Evolutionary conservation across 331 rosid species (phyloP).

Genomic region (Quercus lobata): DNA sequence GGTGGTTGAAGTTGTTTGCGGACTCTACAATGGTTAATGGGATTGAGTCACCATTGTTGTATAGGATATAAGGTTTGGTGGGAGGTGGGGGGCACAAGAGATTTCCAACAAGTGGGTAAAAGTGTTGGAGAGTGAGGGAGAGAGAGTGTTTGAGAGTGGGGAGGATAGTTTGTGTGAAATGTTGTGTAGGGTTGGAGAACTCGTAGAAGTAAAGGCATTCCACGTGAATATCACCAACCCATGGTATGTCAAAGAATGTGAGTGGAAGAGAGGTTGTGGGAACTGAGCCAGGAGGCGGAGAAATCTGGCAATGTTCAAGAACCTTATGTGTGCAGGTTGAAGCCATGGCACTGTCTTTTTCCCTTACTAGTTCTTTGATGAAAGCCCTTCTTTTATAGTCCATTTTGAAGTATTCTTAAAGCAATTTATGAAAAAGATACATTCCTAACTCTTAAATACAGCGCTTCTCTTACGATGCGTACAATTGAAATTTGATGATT

Average conservation of each 20-base stretch:
- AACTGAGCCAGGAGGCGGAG: constrained; percentile 43
- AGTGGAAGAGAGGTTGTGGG: constrained; percentile 38
- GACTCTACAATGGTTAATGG: constrained; percentile 33
- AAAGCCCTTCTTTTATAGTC: too few relatives aligned
- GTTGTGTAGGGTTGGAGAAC: constrained; percentile 27
- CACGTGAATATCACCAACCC: constrained; percentile 12
- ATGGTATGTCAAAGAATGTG: constrained; percentile 29
- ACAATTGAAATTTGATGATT: too few relatives aligned
- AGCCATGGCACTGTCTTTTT: background rate
- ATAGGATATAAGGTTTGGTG: constrained; percentile 33
- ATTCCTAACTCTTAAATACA: too few relatives aligned
- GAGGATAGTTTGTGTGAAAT: constrained; percentile 25
- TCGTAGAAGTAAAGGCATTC: constrained; percentile 38
- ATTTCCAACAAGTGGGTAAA: constrained; percentile 33
- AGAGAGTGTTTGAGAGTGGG: constrained; percentile 47
- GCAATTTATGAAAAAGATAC: too few relatives aligned
- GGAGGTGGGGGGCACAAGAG: constrained; percentile 34
- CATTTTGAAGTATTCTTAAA: too few relatives aligned
- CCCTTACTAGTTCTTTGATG: too few relatives aligned
- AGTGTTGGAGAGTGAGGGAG: constrained; percentile 50
- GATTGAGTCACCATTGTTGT: background rate
- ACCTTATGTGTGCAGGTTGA: constrained; percentile 9
- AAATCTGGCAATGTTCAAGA: constrained; percentile 16
- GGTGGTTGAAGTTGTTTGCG: constrained; percentile 13
- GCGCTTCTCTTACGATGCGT: too few relatives aligned